These are phyloP conservation scores for Rhinocladiella mackenziei DNA, from an alignment of 2,329 filamentous ascomycete species.

Conservation along the genomic window DNA sequence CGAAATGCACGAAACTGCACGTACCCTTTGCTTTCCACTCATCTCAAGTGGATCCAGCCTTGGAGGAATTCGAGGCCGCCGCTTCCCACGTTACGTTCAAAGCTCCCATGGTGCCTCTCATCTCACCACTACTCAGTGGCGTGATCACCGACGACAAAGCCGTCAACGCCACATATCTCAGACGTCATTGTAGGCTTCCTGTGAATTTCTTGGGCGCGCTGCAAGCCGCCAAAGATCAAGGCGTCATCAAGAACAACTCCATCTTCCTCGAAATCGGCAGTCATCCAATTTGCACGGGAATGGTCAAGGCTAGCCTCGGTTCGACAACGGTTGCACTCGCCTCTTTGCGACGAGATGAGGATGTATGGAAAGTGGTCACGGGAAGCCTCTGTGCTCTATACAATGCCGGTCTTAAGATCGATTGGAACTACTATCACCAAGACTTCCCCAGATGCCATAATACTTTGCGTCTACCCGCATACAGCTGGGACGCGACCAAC, in stretches of 20 bases:
- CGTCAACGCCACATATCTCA: slow-evolving; percentile 60
- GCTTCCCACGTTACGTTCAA: slow-evolving; percentile 54
- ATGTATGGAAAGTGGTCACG: slow-evolving; percentile 61
- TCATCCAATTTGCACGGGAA: slow-evolving; percentile 63
- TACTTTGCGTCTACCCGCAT: slow-evolving; percentile 60
- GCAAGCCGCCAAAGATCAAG: slow-evolving; percentile 54
- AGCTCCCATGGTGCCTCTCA: slow-evolving; percentile 55
- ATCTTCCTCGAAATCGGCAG: slow-evolving; percentile 72
- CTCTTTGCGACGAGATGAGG: slow-evolving; percentile 60
- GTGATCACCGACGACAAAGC: slow-evolving; percentile 56
- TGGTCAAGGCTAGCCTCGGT: slow-evolving; percentile 65
- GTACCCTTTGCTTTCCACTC: slow-evolving; percentile 67
- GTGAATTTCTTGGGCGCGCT: slow-evolving; percentile 67
- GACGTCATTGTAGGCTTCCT: slow-evolving; percentile 61
- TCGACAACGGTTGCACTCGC: slow-evolving; percentile 55
- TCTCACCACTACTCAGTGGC: slow-evolving; percentile 62
- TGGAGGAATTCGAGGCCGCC: slow-evolving; percentile 56
- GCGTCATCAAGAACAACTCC: slow-evolving; percentile 61
- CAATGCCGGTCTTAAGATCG: slow-evolving; percentile 57
- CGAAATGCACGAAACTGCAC: slow-evolving; percentile 60
- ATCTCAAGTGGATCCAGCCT: slow-evolving; percentile 60
- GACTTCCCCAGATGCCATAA: slow-evolving; percentile 56
- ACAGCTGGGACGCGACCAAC: slow-evolving; percentile 64
- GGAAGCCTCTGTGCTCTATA: slow-evolving; percentile 58
- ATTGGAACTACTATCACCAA: slow-evolving; percentile 68